Evolutionary conservation across 306 rosid species (phyloP), one percentile per base, ranked within the genome.

Genomic region (Casuarina equisetifolia): DNA sequence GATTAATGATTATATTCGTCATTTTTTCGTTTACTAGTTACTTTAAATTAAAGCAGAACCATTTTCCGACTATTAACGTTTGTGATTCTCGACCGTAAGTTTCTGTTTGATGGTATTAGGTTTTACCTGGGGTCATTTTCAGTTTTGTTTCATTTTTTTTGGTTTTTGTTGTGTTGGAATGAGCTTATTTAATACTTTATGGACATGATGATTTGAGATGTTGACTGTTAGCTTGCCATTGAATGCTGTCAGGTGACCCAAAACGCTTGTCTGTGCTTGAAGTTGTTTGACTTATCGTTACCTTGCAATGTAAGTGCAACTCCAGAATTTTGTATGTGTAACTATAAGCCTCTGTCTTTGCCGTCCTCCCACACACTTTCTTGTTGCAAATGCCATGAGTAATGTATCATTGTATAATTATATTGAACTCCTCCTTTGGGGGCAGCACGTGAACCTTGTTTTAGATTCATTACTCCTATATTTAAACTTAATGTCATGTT

Each of bases 281-380:
- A 67, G 50, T n/a, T 67, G 49, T 67, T 67, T 42, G 50, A 7
- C 48, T 17, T 8, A 4, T n/a, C 36, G 9, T 17, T 42, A 17
- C n/a, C 40, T 42, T 67, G 51, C 50, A 17, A 67, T 67, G 71
- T 67, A 67, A 67, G 71, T 67, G n/a, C 64, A 19, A 51, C 51
- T 13, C 11, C 11, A 15, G 57, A 17, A 51, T 51, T 0, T 51
- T 51, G 4, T 51, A 4, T 57, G 25, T 20, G 5, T 57, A 57
- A 6, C 11, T 20, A 57, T 19, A 57, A 20, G 1, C 63, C 20
- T 5, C 61, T n/a, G 1, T 44, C 5, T 5, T 46, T 0, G 0
- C 3, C n/a, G n/a, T n/a, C 50, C 50, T 46, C 48, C 32, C 32
- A 25, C 32, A 25, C 32, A 25, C 32, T 8, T 46, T 46, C 9